phyloP scores from a whole-genome alignment of 495 filamentous ascomycete species.

The Parathielavia appendiculata region DNA sequence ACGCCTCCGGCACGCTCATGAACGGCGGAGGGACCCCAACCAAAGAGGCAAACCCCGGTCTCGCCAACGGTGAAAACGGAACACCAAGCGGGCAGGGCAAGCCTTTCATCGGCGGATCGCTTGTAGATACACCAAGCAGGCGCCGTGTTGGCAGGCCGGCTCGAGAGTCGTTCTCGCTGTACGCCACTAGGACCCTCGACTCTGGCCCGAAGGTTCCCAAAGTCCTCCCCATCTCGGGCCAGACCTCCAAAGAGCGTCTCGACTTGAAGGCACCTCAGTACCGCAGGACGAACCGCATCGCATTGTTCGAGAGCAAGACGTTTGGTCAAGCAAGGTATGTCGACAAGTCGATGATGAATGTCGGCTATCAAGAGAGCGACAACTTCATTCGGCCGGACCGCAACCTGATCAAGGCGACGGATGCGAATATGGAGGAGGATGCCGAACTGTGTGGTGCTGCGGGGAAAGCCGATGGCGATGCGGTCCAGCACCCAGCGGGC shows the following conservation, averaged over 20 bases:
- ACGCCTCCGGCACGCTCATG: slow-evolving; percentile 22
- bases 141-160: slow-evolving; percentile 44
- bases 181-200: slow-evolving; percentile 42
- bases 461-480: slow-evolving; percentile 55
- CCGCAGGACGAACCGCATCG: slow-evolving; percentile 51
- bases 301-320: slow-evolving; percentile 52
- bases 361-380: slow-evolving; percentile 93
- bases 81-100: slow-evolving; percentile 30
- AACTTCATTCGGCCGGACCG: slow-evolving; percentile 72
- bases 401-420: slow-evolving; percentile 68
- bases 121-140: slow-evolving; percentile 40
- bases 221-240: slow-evolving; percentile 49
- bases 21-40: slow-evolving; percentile 38
- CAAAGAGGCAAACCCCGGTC: slow-evolving; percentile 26
- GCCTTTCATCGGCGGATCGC: slow-evolving; percentile 20
- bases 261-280: slow-evolving; percentile 56
- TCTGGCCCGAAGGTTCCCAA: slow-evolving; percentile 44
- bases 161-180: slow-evolving; percentile 45
- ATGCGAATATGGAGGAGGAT: slow-evolving; percentile 78
- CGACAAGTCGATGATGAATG: slow-evolving; percentile 85
- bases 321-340: slow-evolving; percentile 58
- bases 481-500: slow-evolving; percentile 33
- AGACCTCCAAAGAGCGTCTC: slow-evolving; percentile 54
- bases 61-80: slow-evolving; percentile 15
- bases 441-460: slow-evolving; percentile 57